Base-by-base conservation (phyloP, 352 stramenopile genomes). In the Pythium diclinum region DNA sequence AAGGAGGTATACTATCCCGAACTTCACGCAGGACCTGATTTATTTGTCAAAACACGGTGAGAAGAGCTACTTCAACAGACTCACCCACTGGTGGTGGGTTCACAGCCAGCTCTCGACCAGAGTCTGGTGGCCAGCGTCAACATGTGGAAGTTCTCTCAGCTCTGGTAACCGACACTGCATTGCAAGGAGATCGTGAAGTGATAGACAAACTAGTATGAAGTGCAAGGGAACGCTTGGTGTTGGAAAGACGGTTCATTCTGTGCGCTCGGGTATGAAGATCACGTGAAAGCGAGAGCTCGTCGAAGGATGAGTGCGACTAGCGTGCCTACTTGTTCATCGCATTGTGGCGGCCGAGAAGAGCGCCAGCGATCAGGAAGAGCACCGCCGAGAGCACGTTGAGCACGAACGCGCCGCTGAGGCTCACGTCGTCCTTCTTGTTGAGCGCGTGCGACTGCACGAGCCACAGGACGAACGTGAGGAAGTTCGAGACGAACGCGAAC, bases 401-500 rank as follows among this genome's bases (percentile, higher is more conserved):
- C 9, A 88, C 46, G 73, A 90, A 88, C 23, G 81, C 81, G 19
- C 74, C 77, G 19, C 76, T 81, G 68, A 85, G 67, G 54, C 63
- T 73, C 14, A 88, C 78, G 57, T 87, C 75, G 76, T 88, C 79
- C 8, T 65, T 71, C 65, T 88, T 86, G 51, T 71, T 56, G 33
- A 90, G 75, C 49, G 78, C 61, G 48, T 75, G 72, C 38, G 75
- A 61, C 69, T 90, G 81, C 9, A 67, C 68, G 59, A 90, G 68
- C 81, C 81, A 90, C n/a, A 83, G 62, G 23, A 75, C 42, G 67
- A 87, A 88, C 58, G 76, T 82, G 59, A 90, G 62, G 32, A 87
- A 64, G 19, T 74, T 85, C 11, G 67, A 56, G 7, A 81, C 59
- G 25, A 80, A 74, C 23, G 76, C 77, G 28, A 83, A 54, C 17